Base-by-base conservation (phyloP, 108 stramenopile species). In the Aureococcus anophagefferens region DNA sequence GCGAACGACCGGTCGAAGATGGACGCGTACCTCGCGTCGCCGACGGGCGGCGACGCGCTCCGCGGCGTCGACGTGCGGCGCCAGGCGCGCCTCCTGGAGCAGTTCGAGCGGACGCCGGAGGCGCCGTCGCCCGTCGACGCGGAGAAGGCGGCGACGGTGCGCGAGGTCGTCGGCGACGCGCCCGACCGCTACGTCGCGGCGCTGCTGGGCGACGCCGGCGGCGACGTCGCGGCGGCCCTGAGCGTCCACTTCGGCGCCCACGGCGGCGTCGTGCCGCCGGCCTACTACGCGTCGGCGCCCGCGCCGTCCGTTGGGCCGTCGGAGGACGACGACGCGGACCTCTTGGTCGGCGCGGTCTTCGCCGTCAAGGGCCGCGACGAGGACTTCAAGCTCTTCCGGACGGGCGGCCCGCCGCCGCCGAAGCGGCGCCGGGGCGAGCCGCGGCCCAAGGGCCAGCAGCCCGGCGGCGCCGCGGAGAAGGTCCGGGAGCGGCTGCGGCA, bases 401-500 rank as follows among this genome's bases (percentile, higher is more conserved):
- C 3, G 21, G 13, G 51, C 51, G 17, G 0, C 21, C 7, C 17
- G 51, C 21, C 51, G 51, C 14, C 14, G 25, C 51, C 21, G 17
- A 59, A 59, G 25, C 51, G 51, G 51, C 7, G 7, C 21, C 4
- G 25, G 51, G 51, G 51, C 51, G 25, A 4, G 51, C 21, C 51
- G 51, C 21, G 21, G 51, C 25, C 51, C 21, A 59, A 59, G 51
- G 51, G 9, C 40, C 68, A 65, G 63, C 35, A 33, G 30, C 74
- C 69, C 25, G 40, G 65, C 46, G 64, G 16, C 45, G 75, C 69
- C 33, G 37, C 35, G 46, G 34, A 71, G 62, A 28, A 64, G 33
- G 71, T 76, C 35, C 44, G 51, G 62, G 69, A 0, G 32, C 75
- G 71, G 75, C 37, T 76, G 33, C 44, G 62, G 36, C 69, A 70